Evolutionary conservation across 2,329 filamentous ascomycete species (phyloP).

Genomic region (Trichophaea hybrida): DNA sequence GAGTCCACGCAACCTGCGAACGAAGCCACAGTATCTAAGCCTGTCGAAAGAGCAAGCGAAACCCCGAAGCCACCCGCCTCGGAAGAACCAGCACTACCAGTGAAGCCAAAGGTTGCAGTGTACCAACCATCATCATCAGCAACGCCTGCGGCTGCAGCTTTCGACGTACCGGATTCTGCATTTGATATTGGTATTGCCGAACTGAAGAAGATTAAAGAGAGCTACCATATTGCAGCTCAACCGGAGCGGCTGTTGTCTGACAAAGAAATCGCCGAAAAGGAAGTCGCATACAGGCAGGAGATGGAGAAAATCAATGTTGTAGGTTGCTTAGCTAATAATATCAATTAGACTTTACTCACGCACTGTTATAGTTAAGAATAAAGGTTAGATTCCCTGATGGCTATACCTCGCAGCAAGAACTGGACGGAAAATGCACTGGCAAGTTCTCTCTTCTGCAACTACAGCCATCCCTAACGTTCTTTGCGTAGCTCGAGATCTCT

Average conservation of each 20-base stretch:
- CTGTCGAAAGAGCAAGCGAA: neutral
- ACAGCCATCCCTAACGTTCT: neutral
- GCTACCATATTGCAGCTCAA: constrained; percentile 16
- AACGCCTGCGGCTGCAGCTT: constrained; percentile 56
- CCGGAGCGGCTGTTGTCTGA: constrained; percentile 18
- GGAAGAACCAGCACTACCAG: constrained; percentile 18
- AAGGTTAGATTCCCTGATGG: constrained; percentile 20
- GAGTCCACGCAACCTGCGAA: neutral
- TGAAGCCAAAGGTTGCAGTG: constrained; percentile 46
- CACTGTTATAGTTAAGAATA: constrained; percentile 12
- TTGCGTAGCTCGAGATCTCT: constrained; percentile 48
- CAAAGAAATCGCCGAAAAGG: constrained; percentile 21
- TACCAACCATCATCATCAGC: constrained; percentile 62
- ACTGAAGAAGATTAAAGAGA: constrained; percentile 18
- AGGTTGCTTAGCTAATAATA: neutral
- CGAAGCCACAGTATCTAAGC: neutral
- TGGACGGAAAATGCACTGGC: constrained; percentile 15
- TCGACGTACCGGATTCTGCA: constrained; percentile 17
- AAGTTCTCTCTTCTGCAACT: neutral
- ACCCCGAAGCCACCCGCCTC: neutral
- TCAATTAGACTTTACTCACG: constrained; percentile 1
- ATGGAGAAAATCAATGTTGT: constrained; percentile 19
- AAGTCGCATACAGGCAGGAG: constrained; percentile 9
- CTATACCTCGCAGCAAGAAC: constrained; percentile 17
- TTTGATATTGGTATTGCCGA: constrained; percentile 21